Conservation (phyloP, 169 alveolate species). For the Plasmodium yoelii region DNA sequence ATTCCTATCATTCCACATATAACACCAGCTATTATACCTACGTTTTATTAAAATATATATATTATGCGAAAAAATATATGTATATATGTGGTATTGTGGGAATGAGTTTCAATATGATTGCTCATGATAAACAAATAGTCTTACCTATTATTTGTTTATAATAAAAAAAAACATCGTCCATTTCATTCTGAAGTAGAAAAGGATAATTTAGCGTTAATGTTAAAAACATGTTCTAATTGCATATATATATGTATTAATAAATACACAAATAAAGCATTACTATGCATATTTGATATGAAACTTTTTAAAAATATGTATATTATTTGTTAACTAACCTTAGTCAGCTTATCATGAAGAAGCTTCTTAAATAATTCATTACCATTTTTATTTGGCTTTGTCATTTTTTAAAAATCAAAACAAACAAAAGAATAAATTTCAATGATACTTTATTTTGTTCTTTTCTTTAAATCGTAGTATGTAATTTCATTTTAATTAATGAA, state of each 20-base stretch:
- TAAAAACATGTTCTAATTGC: not conserved
- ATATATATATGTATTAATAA: slow-evolving; percentile 20
- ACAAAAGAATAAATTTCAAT: slow-evolving; percentile 8
- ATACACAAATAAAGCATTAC: not conserved
- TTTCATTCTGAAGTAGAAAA: slow-evolving; percentile 54
- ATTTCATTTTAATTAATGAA: slow-evolving; percentile 2
- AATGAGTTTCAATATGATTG: not conserved
- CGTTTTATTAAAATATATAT: slow-evolving; percentile 3
- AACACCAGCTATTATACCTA: slow-evolving; percentile 72
- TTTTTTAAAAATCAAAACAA: slow-evolving; percentile 33
- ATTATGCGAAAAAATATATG: not conserved
- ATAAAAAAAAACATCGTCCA: slow-evolving; percentile 75
- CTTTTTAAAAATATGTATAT: not conserved
- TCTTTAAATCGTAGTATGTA: slow-evolving; percentile 3
- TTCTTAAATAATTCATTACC: slow-evolving; percentile 48
- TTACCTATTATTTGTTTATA: slow-evolving; percentile 68
- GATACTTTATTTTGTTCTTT: slow-evolving; percentile 10
- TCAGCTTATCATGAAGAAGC: slow-evolving; percentile 47
- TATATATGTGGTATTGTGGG: not conserved
- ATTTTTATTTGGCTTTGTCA: slow-evolving; percentile 40
- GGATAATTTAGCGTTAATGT: slow-evolving; percentile 12
- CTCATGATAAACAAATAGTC: not conserved
- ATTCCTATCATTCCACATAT: slow-evolving; percentile 45
- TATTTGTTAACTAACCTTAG: slow-evolving; percentile 49
- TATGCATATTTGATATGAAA: not conserved